These are phyloP conservation scores for Zea luxurians DNA, from an alignment of 176 grass and related monocot species.

Conservation along the genomic window DNA sequence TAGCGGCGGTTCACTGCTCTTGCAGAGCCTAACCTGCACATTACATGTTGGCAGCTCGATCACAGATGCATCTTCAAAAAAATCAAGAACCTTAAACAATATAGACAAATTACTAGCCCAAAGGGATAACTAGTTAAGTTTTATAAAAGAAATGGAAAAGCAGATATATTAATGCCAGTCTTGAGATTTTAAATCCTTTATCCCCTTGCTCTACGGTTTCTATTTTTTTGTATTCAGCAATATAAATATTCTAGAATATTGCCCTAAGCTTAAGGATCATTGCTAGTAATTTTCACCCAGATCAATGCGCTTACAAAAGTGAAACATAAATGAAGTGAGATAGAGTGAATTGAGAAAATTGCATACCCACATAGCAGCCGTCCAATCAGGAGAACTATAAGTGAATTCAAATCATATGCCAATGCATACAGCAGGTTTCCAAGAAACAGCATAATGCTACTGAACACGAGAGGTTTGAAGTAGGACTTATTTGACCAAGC, in stretches of 20 bases:
- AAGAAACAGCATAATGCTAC: conserved; percentile 68
- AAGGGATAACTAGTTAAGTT: background rate
- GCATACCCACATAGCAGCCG: conserved; percentile 72
- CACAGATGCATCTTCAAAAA: conserved; percentile 17
- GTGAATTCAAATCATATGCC: conserved; percentile 76
- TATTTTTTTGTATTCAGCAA: background rate
- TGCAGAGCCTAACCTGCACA: conserved; percentile 86
- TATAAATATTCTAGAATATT: background rate
- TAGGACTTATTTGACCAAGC: conserved; percentile 87
- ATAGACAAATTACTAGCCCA: background rate
- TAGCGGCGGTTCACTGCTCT: conserved; percentile 93
- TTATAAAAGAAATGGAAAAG: background rate
- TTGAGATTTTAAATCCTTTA: background rate
- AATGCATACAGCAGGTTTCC: conserved; percentile 77
- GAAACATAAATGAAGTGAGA: background rate
- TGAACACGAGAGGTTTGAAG: conserved; percentile 79
- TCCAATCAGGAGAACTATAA: conserved; percentile 66
- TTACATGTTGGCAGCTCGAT: conserved; percentile 24
- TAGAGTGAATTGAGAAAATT: background rate
- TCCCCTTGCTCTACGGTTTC: background rate
- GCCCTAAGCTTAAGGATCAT: background rate
- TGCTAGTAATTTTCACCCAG: conserved; percentile 5
- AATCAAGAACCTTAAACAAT: conserved; percentile 7
- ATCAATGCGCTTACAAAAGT: background rate
- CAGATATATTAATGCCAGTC: background rate